phyloP scores from a whole-genome alignment of 352 stramenopile species.

The Phytophthora pistaciae region DNA sequence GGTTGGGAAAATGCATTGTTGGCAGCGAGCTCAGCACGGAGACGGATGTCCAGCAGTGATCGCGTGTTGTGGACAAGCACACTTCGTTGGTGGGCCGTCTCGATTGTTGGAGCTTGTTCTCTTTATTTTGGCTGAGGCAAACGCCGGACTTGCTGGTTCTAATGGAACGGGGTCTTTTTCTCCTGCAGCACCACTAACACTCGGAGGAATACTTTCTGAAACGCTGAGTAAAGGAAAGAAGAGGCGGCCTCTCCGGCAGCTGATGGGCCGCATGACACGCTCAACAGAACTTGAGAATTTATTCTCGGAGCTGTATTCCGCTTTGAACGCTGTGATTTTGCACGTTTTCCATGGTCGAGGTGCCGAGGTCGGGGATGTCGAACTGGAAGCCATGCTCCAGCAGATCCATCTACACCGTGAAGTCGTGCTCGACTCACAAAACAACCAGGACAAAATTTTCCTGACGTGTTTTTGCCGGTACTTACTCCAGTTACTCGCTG shows the following conservation, averaged over 20 bases:
- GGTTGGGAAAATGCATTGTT: conserved; percentile 71
- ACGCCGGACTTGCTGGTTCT: conserved; percentile 38
- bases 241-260: conserved; percentile 49
- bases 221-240: conserved; percentile 70
- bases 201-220: conserved; percentile 62
- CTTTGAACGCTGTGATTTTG: conserved; percentile 68
- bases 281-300: conserved; percentile 65
- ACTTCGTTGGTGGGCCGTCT: conserved; percentile 64
- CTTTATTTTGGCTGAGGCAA: conserved; percentile 64
- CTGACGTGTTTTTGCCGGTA: conserved; percentile 72
- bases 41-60: conserved; percentile 61
- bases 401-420: conserved; percentile 69
- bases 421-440: conserved; percentile 60
- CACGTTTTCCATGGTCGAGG: conserved; percentile 68
- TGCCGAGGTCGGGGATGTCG: conserved; percentile 55
- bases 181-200: conserved; percentile 32
- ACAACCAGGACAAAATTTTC: conserved; percentile 69
- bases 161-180: conserved; percentile 22
- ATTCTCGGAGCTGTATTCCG: conserved; percentile 55
- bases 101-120: conserved; percentile 67
- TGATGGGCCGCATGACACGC: conserved; percentile 65
- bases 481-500: conserved; percentile 61
- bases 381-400: conserved; percentile 62
- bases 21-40: conserved; percentile 73
- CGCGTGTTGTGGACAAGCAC: conserved; percentile 57